phyloP scores from a whole-genome alignment of 768 basidiomycete species.

The Suillus subaureus region DNA sequence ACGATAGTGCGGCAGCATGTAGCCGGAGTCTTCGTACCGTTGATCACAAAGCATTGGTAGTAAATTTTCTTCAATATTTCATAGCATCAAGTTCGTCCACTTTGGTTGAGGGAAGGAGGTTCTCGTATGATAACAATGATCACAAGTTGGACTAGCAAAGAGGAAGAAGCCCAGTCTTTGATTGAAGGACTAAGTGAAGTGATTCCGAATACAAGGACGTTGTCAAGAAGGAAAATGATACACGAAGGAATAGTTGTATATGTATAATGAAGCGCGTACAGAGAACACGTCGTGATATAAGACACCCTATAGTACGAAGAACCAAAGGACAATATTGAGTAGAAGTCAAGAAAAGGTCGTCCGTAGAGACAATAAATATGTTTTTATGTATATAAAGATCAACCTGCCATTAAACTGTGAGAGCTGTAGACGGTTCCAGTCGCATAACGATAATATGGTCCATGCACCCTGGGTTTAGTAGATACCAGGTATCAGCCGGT shows the following conservation, averaged over 20 bases:
- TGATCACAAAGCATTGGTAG: not conserved
- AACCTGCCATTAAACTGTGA: not conserved
- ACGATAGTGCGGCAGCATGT: not conserved
- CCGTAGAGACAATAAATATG: not conserved
- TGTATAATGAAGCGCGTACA: not conserved
- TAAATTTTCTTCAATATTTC: not conserved
- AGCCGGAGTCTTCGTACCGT: not conserved
- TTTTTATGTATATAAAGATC: not conserved
- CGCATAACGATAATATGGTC: not conserved
- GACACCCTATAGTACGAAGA: not conserved
- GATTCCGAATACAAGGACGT: not conserved
- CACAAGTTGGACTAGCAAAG: not conserved
- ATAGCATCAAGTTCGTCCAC: not conserved
- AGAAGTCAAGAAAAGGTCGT: not conserved
- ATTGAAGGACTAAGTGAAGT: not conserved
- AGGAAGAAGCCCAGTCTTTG: not conserved
- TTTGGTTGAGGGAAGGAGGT: not conserved
- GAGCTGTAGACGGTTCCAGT: not conserved
- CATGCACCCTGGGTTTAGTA: conserved; percentile 18
- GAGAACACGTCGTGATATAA: not conserved
- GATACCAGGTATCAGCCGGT: conserved; percentile 34
- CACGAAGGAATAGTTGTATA: not conserved
- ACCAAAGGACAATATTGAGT: not conserved
- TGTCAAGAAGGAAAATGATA: not conserved
- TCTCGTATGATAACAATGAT: conserved; percentile 13